Base-by-base conservation (phyloP, 1,139 yeast genomes). In the Nakaseomyces uthaithaninus region DNA sequence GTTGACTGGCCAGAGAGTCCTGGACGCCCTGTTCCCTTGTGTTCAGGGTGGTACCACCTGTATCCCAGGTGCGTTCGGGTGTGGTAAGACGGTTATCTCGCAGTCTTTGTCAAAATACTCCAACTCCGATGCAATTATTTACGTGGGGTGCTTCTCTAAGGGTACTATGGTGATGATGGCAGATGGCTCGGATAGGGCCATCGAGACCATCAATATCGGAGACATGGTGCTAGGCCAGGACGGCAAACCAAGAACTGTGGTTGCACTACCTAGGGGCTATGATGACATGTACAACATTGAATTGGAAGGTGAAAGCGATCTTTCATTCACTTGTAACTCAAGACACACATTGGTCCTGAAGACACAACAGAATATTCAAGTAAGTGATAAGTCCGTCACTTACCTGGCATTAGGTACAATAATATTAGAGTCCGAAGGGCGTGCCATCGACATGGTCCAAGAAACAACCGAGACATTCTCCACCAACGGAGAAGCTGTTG, bases 1-100 rank as follows among this genome's bases (percentile, higher is more conserved):
- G 57, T 75, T 91, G 58, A 91, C 99, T 25, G 99, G 99, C 57
- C 99, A 91, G 72, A 85, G 98, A 74, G 99, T 91, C 42, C 74
- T 91, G 66, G 99, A 91, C 66, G 81, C 98, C 27, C 75, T 91
- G 52, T 93, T 91, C 76, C 98, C 99, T 40, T 85, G 94, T 77
- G 99, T 93, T 54, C 98, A 93, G 72, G 98, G 99, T 71, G 99
- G 99, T 72, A 91, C 99, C 39, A 91, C 99, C 33, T 93, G 98
- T 80, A 91, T 91, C 63, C 99, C 99, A 37, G 99, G 99, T 67
- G 99, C 99, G 48, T 91, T 91, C 59, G 99, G 99, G 48, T 91
- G 97, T 70, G 99, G 99, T 67, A 91, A 91, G 67, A 91, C 99
- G 10, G 99, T 91, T 58, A 91, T 91, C 63, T 91, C 99, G 25